Evolutionary conservation across 1,139 yeast species (phyloP).

Genomic region (Geotrichum bryndzae): DNA sequence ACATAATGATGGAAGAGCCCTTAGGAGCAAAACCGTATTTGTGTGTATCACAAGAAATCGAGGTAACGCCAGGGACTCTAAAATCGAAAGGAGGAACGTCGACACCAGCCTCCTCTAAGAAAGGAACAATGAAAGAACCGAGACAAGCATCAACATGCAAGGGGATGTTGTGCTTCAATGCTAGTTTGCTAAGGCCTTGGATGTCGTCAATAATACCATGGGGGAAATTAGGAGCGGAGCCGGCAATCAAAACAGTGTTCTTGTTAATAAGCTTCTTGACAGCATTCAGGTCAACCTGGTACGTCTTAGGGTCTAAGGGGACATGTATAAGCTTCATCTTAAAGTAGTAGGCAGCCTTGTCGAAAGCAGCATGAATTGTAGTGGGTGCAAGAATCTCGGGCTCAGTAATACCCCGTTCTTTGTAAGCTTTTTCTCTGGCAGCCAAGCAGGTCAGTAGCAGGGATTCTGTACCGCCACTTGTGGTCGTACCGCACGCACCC

Average conservation of each 20-base stretch:
- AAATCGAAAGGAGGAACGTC: conserved; percentile 70
- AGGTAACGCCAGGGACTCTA: conserved; percentile 88
- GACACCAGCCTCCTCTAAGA: conserved; percentile 54
- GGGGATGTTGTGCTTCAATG: conserved; percentile 60
- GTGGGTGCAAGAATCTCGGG: conserved; percentile 89
- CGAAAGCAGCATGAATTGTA: conserved; percentile 92
- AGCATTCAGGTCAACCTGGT: conserved; percentile 57
- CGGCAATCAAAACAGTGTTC: conserved; percentile 78
- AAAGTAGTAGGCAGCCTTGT: conserved; percentile 88
- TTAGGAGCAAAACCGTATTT: conserved; percentile 98
- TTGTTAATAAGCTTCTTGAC: conserved; percentile 61
- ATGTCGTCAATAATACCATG: conserved; percentile 94
- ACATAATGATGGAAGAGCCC: conserved; percentile 91
- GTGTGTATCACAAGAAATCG: conserved; percentile 95
- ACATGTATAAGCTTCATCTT: conserved; percentile 81
- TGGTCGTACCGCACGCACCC: conserved; percentile 77
- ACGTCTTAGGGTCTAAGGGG: conserved; percentile 63
- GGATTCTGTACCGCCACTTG: conserved; percentile 97
- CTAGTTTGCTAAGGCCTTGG: conserved; percentile 61
- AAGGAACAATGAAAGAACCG: conserved; percentile 86
- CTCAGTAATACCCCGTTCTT: conserved; percentile 52
- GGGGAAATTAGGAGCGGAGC: conserved; percentile 96
- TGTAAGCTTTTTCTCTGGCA: conserved; percentile 65
- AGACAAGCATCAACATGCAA: conserved; percentile 93
- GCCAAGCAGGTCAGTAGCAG: conserved; percentile 77